Evolutionary conservation across 176 grass and related monocot genomes (phyloP), one percentile per base, ranked within the genome.

Genomic region (Oropetium thomaeum): DNA sequence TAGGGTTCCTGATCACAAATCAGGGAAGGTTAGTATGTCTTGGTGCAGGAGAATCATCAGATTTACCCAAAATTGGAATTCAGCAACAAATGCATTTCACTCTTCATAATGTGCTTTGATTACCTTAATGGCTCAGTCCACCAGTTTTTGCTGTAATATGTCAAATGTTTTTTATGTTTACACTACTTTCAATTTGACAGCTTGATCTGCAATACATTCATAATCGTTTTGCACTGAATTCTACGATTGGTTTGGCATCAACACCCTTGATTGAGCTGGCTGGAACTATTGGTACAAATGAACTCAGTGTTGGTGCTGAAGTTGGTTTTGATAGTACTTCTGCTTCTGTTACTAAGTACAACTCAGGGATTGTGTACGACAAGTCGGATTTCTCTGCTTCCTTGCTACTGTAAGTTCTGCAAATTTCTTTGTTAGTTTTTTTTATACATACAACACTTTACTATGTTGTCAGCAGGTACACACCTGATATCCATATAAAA

Each of bases 241-340:
- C 89, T 63, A 81, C 79, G 26, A 86, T 93, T 81, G 90, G 90
- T 58, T 81, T 90, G 79, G 83, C 90, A n/a, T 84, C 90, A 11
- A 62, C 87, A 41, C 90, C 93, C 58, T 71, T 86, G 57, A 48
- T 97, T 17, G 93, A 97, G 89, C 81, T 92, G 47, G 87, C 90
- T 51, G 82, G 72, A 79, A 87, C 84, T 44, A 10, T 84, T 0
- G 93, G 93, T 67, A 86, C 82, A 38, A 88, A 65, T 35, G 85
- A 93, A 79, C 58, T 97, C 66, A 52, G 71, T 81, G 6, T 88
- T 62, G 93, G 93, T 67, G 90, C 72, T 22, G 90, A 97, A 82
- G 68, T 97, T 82, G 93, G 93, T 12, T 97, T 97, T 88, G 93
- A 97, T 75, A 97, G 93, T 65, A 75, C 84, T 79, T 93, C 93